A percentile compares a stretch with the other conserved stretches of the same genome.
Conservation (phyloP, 768 basidiomycete genomes). For the Suillus weaverae region DNA sequence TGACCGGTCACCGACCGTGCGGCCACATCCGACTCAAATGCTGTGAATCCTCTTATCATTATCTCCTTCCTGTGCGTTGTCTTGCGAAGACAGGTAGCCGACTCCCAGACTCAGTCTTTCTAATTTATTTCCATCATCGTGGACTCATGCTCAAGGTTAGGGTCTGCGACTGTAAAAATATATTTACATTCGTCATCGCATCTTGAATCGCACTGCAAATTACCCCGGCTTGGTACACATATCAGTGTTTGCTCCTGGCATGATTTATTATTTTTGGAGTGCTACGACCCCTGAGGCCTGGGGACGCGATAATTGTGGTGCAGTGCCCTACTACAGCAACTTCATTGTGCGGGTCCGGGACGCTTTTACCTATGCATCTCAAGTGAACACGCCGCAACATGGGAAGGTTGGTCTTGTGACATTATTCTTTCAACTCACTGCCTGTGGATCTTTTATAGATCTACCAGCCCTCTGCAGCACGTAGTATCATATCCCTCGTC, state of each 20-base stretch:
- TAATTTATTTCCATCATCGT: not conserved
- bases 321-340: slow-evolving; percentile 1
- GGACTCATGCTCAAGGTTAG: not conserved
- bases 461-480: not conserved
- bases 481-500: not conserved
- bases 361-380: not conserved
- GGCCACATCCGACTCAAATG: not conserved
- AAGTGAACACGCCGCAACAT: not conserved
- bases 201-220: not conserved
- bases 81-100: not conserved
- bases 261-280: not conserved
- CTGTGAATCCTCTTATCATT: not conserved
- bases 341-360: not conserved
- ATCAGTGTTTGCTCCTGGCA: not conserved
- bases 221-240: not conserved
- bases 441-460: not conserved
- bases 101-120: not conserved
- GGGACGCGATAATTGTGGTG: not conserved
- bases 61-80: not conserved
- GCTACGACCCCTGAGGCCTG: not conserved
- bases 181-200: not conserved
- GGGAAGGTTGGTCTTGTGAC: not conserved
- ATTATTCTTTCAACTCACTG: not conserved
- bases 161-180: not conserved
- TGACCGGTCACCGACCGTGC: not conserved